Conservation (phyloP, 106 monocot species). For the Allium fistulosum region DNA sequence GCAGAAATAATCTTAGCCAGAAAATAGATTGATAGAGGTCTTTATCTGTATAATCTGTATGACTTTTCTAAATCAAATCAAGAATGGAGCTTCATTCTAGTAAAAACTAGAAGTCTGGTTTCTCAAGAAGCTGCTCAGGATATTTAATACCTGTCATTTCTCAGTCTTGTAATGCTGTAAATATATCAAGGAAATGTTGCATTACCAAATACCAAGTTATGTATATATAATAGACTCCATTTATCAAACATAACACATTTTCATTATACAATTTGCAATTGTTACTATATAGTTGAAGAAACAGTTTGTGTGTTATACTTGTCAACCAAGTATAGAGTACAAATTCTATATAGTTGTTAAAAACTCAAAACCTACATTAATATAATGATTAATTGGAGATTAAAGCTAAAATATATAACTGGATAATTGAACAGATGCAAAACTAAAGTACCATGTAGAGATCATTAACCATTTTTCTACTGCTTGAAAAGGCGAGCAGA, state of each 20-base stretch:
- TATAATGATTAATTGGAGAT: not conserved
- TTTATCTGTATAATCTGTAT: no score
- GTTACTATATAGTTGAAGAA: no score
- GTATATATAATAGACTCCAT: not conserved
- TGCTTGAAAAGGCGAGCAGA: no score
- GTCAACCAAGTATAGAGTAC: slow-evolving; percentile 38
- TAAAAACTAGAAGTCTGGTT: slow-evolving; percentile 13
- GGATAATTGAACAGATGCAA: no score
- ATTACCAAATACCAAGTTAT: not conserved
- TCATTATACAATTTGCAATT: no score
- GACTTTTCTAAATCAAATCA: no score
- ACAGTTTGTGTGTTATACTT: slow-evolving; percentile 75
- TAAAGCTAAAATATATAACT: not conserved
- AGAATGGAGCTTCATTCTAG: not conserved
- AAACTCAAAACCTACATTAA: slow-evolving; percentile 57
- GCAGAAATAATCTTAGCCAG: no score
- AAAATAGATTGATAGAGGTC: no score
- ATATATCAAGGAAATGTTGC: slow-evolving; percentile 20
- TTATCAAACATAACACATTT: not conserved
- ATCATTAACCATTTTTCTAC: slow-evolving; percentile 55
- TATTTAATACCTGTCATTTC: slow-evolving; percentile 5
- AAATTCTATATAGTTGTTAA: slow-evolving; percentile 79
- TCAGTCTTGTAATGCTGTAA: slow-evolving; percentile 4
- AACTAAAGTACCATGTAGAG: slow-evolving; percentile 56
- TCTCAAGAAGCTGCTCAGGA: slow-evolving; percentile 13